Base-by-base conservation (phyloP, 2,329 filamentous ascomycete genomes). In the Immersiporthe knoxdaviesiana region DNA sequence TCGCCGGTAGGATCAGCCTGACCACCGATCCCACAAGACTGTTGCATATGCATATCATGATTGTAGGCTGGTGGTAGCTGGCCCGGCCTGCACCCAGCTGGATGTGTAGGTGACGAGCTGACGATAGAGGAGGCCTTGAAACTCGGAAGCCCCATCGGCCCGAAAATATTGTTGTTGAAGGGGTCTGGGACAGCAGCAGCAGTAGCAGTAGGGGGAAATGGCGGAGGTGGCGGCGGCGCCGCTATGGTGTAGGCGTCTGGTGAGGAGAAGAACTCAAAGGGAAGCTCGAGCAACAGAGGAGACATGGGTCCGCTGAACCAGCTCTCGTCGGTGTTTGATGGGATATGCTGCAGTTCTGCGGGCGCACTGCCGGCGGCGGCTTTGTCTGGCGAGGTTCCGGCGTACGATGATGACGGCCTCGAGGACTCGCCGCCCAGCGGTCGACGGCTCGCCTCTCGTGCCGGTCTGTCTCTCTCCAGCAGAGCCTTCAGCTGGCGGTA, bases 181-280 rank as follows among this genome's bases (percentile, higher is more conserved):
- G 63, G 44, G 39, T 41, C 65, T 10, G 65, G 14, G 21, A 16
- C n/a, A 30, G 24, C n/a, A 54, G 44, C 7, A 10, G 44, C 4
- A 2, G 44, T n/a, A n/a, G n/a, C n/a, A n/a, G n/a, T n/a, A n/a
- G n/a, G n/a, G n/a, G n/a, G n/a, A n/a, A n/a, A 21, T 6, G 44
- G 44, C 3, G 41, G 41, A 4, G 41, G 41, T 4, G 41, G 41
- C 16, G 39, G 39, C 39, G 41, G 59, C 32, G 35, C 39, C 27
- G 44, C 44, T 16, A 18, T 62, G 58, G 61, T 24, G 27, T 52
- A 32, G 30, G 21, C 24, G 14, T 52, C 61, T 12, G 67, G 58
- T 47, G 63, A 62, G 18, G 56, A 59, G 44, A 69, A 62, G 21
- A 69, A 60, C 14, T 66, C 67, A 18, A 44, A 69, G 0, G 67